Base-by-base conservation (phyloP, 768 basidiomycete species). In the Hygrocybe punicea region DNA sequence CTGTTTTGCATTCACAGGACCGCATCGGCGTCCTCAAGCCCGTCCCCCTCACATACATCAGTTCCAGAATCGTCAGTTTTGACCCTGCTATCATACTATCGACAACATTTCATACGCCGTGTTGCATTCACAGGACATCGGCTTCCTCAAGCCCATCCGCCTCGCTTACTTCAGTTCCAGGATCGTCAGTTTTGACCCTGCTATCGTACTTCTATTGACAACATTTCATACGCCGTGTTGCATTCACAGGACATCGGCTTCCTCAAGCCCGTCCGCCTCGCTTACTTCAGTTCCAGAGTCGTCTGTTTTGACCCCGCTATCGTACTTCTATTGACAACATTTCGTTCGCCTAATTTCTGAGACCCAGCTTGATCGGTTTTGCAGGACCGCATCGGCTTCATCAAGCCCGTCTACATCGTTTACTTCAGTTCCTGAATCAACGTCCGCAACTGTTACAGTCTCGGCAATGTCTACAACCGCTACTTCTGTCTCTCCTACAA, bases 281-380 rank as follows among this genome's bases (percentile, higher is more conserved):
- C 57, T 61, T 42, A 48, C 52, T 44, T 45, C 54, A 35, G 44
- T 49, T 39, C 56, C 62, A 59, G 34, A 61, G 58, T 58, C 67
- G n/a, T n/a, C n/a, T n/a, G n/a, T n/a, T n/a, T n/a, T n/a, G n/a
- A n/a, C 4, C 29, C 29, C 29, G 29, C 29, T 78, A 81, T 19
- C 79, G 77, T 59, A 79, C 79, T 42, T 21, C 6, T 16, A n/a
- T 51, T 16, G 51, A 39, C n/a, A 49, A 42, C 57, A 57, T 29
- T 29, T 29, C 8, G 29, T 29, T 29, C 29, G 4, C 29, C 29
- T 4, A 42, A 4, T 14, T 42, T 42, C 39, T 42, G 39, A 42
- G 16, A 16, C 39, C 19, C 39, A 42, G 6, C 16, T n/a, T 42
- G 16, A 19, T 42, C 16, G 19, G 39, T 42, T 14, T 42, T 42